Evolutionary conservation across 1,139 yeast genomes (phyloP).

Genomic region (Kodamaea alishanica): DNA sequence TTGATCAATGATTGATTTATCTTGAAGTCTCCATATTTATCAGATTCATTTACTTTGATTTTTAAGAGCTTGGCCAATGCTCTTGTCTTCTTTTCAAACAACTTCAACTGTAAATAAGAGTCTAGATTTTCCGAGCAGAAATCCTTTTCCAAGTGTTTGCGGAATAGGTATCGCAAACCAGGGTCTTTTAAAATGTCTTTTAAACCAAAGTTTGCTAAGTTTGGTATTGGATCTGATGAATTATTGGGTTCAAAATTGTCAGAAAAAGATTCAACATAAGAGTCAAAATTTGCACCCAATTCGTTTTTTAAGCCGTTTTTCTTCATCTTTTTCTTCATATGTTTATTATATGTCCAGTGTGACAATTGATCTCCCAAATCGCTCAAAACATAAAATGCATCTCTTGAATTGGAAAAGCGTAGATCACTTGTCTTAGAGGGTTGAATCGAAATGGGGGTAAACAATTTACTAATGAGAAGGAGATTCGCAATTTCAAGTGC

Average conservation of each 20-base stretch:
- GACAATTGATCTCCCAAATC: conserved; percentile 18
- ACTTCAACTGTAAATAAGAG: conserved; percentile 58
- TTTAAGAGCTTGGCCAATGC: conserved; percentile 19
- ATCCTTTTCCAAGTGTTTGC: conserved; percentile 57
- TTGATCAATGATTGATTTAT: conserved; percentile 34
- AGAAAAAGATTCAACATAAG: too few species aligned
- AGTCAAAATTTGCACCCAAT: too few species aligned
- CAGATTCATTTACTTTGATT: conserved; percentile 14
- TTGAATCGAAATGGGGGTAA: conserved; percentile 34
- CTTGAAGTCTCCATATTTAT: conserved; percentile 8
- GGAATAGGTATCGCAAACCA: conserved; percentile 68
- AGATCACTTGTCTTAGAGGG: conserved; percentile 12
- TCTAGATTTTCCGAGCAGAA: conserved; percentile 74
- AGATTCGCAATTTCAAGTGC: conserved; percentile 60
- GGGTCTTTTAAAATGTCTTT: conserved; percentile 65
- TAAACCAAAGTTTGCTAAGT: conserved; percentile 18
- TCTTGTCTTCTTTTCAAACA: conserved; percentile 27
- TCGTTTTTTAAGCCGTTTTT: too few species aligned
- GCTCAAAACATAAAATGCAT: conserved; percentile 22
- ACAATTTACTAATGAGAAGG: conserved; percentile 48
- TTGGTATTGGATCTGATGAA: too few species aligned
- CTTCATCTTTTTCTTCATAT: too few species aligned
- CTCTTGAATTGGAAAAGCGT: conserved; percentile 15
- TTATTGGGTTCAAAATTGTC: too few species aligned
- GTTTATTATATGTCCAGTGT: conserved; percentile 18